phyloP scores from a whole-genome alignment of 306 rosid genomes.

The Cicer chorassanicum region DNA sequence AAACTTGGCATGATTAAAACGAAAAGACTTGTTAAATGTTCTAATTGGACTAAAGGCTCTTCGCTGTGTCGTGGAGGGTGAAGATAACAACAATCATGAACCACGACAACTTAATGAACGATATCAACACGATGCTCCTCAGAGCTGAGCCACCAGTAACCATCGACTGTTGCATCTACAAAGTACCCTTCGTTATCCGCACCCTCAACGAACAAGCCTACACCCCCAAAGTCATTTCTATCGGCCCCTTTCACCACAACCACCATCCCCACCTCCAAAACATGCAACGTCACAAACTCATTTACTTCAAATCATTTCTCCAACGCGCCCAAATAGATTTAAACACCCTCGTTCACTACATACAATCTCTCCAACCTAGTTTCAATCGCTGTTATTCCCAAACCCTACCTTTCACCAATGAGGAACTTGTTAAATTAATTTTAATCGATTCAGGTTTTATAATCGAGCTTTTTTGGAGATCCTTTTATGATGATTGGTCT shows the following conservation, averaged over 20 bases:
- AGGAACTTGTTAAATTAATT: constrained; percentile 43
- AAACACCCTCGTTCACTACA: neutral
- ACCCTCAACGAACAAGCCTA: constrained; percentile 39
- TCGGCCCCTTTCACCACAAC: constrained; percentile 48
- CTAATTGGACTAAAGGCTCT: too few relatives aligned
- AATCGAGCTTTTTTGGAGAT: constrained; percentile 33
- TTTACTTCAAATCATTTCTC: constrained; percentile 31
- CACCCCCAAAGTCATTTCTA: constrained; percentile 51
- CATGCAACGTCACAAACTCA: constrained; percentile 38
- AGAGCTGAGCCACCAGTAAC: neutral
- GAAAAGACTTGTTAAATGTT: too few relatives aligned
- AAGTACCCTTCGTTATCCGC: constrained; percentile 43
- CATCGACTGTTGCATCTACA: constrained; percentile 41
- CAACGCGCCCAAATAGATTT: neutral
- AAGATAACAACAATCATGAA: constrained; percentile 10
- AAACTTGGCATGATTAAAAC: too few relatives aligned
- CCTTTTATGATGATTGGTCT: neutral
- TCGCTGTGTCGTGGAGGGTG: too few relatives aligned
- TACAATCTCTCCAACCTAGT: neutral
- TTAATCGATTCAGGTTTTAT: constrained; percentile 42
- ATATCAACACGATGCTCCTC: neutral
- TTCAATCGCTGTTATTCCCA: constrained; percentile 41
- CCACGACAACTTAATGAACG: neutral
- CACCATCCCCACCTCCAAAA: constrained; percentile 7
- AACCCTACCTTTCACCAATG: neutral